Conservation (phyloP, 495 filamentous ascomycete genomes). For the Pyronema domesticum region DNA sequence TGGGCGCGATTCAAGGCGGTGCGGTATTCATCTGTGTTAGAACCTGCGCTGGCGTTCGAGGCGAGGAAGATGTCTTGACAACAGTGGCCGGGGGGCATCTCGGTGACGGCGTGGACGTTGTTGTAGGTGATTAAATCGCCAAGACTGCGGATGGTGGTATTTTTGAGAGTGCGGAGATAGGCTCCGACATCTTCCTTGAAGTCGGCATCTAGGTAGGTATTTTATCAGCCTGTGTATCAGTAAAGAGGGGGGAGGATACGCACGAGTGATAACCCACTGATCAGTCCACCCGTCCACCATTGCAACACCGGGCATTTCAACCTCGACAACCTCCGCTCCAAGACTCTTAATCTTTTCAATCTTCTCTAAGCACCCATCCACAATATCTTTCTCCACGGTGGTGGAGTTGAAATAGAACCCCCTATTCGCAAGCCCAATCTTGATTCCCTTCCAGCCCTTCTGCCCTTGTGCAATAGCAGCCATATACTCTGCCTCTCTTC, state of each 20-base stretch:
- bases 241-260: not conserved
- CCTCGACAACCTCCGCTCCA: conserved; percentile 2
- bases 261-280: not conserved
- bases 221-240: not conserved
- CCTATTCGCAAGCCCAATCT: conserved; percentile 4
- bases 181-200: conserved; percentile 7
- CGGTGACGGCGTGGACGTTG: conserved; percentile 8
- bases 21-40: conserved; percentile 6
- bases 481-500: conserved; percentile 9
- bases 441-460: conserved; percentile 5
- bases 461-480: conserved; percentile 13
- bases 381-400: not conserved
- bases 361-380: conserved; percentile 13
- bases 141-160: conserved; percentile 10
- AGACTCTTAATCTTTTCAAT: conserved; percentile 15
- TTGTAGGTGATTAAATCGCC: conserved; percentile 13
- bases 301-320: conserved; percentile 2
- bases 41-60: conserved; percentile 4
- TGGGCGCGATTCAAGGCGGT: conserved; percentile 9
- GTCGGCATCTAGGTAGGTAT: conserved; percentile 4
- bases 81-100: conserved; percentile 20
- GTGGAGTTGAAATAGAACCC: not conserved
- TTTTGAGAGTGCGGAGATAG: conserved; percentile 8
- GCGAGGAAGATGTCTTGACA: conserved; percentile 18
- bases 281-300: not conserved